Evolutionary conservation across 176 grass and related monocot genomes (phyloP), one percentile per base, ranked within the genome.

Genomic region (Dactylis glomerata): DNA sequence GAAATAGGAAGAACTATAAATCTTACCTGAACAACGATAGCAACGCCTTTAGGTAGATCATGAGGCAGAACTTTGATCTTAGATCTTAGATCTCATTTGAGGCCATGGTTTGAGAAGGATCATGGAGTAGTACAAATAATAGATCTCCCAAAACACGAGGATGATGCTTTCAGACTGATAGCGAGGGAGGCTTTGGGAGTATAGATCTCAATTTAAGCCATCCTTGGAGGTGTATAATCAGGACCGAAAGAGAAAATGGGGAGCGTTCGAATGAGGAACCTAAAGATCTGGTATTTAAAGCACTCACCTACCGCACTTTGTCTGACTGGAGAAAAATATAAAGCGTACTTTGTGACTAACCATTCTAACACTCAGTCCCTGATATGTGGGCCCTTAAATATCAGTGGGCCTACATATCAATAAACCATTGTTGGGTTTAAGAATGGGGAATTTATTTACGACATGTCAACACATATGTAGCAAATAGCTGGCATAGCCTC

Each of bases 401-500:
- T 27, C 8, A n/a, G 24, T 57, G 70, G 59, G 10, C 14, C 27
- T 28, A 47, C 45, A 0, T 45, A 11, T 10, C 26, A 23, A 4
- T 22, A 20, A 36, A 30, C 0, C 23, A 33, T 5, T 0, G 20
- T 47, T 34, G 0, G 1, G 0, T 9, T 8, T 3, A 77, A 37
- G 0, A n/a, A n/a, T n/a, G n/a, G n/a, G 0, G 1, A 0, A 52
- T 10, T 20, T 51, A n/a, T 22, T 4, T 17, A 5, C 1, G 0
- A 7, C 26, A 3, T 30, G 27, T 51, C 12, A 38, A 16, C 4
- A 19, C 5, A 11, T 41, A 41, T 41, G 11, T 4, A 27, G 12
- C 3, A 26, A 17, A 27, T 24, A 59, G 22, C 6, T 40, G 8
- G 13, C 50, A 56, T 38, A 3, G 0, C 16, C 5, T 2, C 49